Evolutionary conservation across 306 rosid genomes (phyloP).

Genomic region (Lagenaria siceraria): DNA sequence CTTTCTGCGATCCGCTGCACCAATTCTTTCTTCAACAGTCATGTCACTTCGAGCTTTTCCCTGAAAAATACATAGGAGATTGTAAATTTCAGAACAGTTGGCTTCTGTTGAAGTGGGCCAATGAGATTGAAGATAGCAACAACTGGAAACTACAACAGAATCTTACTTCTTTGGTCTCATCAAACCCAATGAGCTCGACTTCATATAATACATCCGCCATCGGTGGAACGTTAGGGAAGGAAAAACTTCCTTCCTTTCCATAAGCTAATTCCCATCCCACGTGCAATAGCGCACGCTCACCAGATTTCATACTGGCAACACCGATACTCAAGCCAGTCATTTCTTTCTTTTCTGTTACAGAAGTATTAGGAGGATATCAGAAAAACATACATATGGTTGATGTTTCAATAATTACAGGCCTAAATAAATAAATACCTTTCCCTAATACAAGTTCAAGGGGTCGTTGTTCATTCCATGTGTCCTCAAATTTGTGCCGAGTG

Average conservation of each 20-base stretch:
- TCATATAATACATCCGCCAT: conserved; percentile 84
- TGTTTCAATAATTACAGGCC: background rate
- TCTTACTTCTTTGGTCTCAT: conserved; percentile 72
- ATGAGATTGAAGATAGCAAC: background rate
- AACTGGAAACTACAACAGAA: background rate
- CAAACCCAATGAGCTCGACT: conserved; percentile 90
- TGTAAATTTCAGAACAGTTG: background rate
- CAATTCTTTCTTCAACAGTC: conserved; percentile 94
- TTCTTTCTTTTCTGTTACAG: conserved; percentile 72
- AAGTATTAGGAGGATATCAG: conserved; percentile 4
- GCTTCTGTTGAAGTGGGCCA: background rate
- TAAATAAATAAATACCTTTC: conserved; percentile 42
- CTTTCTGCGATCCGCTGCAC: conserved; percentile 78
- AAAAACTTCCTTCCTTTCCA: conserved; percentile 79
- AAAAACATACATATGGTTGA: background rate
- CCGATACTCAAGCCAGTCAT: conserved; percentile 85
- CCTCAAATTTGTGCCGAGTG: conserved; percentile 84
- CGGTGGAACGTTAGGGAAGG: conserved; percentile 94
- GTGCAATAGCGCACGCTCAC: conserved; percentile 67
- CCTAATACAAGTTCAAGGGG: conserved; percentile 71
- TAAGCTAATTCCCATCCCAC: conserved; percentile 95
- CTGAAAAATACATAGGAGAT: conserved; percentile 10
- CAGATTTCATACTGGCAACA: conserved; percentile 74
- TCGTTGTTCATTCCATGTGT: conserved; percentile 80
- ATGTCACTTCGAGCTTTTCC: conserved; percentile 90